phyloP scores from a whole-genome alignment of 2,329 filamentous ascomycete species.

The Ophiostoma ips region DNA sequence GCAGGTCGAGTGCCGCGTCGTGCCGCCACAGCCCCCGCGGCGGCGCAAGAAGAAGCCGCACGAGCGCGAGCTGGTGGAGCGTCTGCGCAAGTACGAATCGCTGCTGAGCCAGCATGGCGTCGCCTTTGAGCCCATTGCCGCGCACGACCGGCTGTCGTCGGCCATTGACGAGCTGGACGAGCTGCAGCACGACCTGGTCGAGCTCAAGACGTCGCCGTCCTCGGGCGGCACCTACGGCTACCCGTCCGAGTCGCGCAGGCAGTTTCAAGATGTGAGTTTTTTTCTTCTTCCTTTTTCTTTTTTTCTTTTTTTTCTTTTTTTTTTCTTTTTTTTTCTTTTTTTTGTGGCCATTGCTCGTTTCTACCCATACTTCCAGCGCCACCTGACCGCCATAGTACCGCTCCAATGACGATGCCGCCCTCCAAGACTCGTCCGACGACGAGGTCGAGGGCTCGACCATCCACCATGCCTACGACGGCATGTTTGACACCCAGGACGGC shows the following conservation, averaged over 20 bases:
- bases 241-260: constrained; percentile 2
- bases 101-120: constrained; percentile 53
- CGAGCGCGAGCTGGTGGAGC: constrained; percentile 55
- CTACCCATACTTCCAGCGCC: too few species aligned
- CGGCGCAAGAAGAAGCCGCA: constrained; percentile 49
- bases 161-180: constrained; percentile 39
- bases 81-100: constrained; percentile 54
- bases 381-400: constrained; percentile 27
- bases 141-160: constrained; percentile 24
- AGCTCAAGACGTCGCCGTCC: constrained; percentile 38
- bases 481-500: constrained; percentile 41
- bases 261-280: not conserved
- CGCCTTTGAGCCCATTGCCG: constrained; percentile 53
- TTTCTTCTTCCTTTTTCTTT: too few species aligned
- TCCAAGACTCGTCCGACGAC: constrained; percentile 43
- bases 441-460: constrained; percentile 40
- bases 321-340: too few species aligned
- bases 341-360: too few species aligned
- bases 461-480: constrained; percentile 44
- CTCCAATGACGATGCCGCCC: constrained; percentile 30
- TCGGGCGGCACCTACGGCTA: constrained; percentile 25
- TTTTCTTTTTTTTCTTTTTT: too few species aligned
- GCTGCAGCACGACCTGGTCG: constrained; percentile 41
- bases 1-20: constrained; percentile 45
- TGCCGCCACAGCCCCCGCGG: constrained; percentile 42